phyloP scores from a whole-genome alignment of 2,329 filamentous ascomycete genomes.

The Verticillium tricorpus region DNA sequence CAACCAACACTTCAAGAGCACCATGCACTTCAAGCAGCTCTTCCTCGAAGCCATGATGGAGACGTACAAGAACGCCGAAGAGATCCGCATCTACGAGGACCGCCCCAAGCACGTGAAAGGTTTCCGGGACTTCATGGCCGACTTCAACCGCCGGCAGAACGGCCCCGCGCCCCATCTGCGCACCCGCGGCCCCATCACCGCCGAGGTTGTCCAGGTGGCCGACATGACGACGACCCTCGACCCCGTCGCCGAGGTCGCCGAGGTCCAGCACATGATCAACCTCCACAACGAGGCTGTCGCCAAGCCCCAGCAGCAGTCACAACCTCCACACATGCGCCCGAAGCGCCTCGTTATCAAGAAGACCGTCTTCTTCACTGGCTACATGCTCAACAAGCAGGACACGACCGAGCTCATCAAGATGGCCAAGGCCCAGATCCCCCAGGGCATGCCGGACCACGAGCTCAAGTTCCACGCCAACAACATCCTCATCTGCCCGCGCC shows the following conservation, averaged over 20 bases:
- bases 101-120: conserved; percentile 65
- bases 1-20: conserved; percentile 72
- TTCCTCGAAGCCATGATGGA: conserved; percentile 78
- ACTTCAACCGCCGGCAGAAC: conserved; percentile 62
- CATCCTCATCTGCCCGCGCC: conserved; percentile 81
- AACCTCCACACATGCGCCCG: conserved; percentile 28
- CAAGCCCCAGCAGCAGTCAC: conserved; percentile 20
- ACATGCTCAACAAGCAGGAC: conserved; percentile 71
- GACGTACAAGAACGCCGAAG: conserved; percentile 79
- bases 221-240: conserved; percentile 71
- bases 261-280: conserved; percentile 87
- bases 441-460: conserved; percentile 60
- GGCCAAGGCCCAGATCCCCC: conserved; percentile 51
- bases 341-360: conserved; percentile 70
- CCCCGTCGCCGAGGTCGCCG: conserved; percentile 72
- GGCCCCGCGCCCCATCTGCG: conserved; percentile 30
- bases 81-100: conserved; percentile 73
- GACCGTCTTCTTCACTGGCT: conserved; percentile 87
- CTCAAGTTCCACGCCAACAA: conserved; percentile 82
- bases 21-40: conserved; percentile 88
- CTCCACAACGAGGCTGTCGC: conserved; percentile 66
- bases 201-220: conserved; percentile 82
- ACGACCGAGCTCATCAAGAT: conserved; percentile 68
- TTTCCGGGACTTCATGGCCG: conserved; percentile 79
- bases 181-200: conserved; percentile 61